Evolutionary conservation across 164 flowering plant species (phyloP), one percentile per base, ranked within the genome.

Genomic region (Vitis rupestris): DNA sequence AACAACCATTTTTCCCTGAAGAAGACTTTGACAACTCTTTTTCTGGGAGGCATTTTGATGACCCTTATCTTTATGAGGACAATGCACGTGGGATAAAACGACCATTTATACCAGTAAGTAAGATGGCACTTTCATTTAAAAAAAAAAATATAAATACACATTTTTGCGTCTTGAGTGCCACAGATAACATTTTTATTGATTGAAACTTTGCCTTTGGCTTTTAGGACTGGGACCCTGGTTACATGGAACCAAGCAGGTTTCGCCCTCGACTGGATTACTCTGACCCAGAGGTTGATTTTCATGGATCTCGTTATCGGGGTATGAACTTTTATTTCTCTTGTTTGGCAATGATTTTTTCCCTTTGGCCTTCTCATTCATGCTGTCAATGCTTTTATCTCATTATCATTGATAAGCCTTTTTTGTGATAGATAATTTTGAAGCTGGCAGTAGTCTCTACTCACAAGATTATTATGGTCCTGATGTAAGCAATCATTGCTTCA

Each of bases 191-290:
- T n/a, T 63, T 65, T 54, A 10, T 55, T 66, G 37, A 51, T 51
- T 48, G 49, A 19, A 44, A 29, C 47, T 44, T 37, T 57, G 58
- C 47, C 19, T 53, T 53, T 64, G 37, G 70, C 29, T 49, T 74
- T 70, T 70, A 85, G 88, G 85, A 82, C 30, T 84, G 74, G 58
- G 88, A 87, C 63, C 81, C 88, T 69, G 84, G 80, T 60, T 84
- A 80, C 59, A 51, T 75, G 67, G 93, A 86, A 75, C 84, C 87
- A 56, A 82, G 82, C 68, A 76, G 91, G 50, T 14, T 70, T 68
- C 87, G 89, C 9, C 86, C 90, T 12, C 86, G 96, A 9, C 65
- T 81, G 65, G 89, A 86, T 76, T 72, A 83, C 64, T 48, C 87
- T 70, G 88, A 85, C 72, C 80, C 80, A 16, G 54, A 80, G 15